These are phyloP conservation scores for Phoma sp. DNA, from an alignment of 2,329 filamentous ascomycete genomes.

Conservation along the genomic window DNA sequence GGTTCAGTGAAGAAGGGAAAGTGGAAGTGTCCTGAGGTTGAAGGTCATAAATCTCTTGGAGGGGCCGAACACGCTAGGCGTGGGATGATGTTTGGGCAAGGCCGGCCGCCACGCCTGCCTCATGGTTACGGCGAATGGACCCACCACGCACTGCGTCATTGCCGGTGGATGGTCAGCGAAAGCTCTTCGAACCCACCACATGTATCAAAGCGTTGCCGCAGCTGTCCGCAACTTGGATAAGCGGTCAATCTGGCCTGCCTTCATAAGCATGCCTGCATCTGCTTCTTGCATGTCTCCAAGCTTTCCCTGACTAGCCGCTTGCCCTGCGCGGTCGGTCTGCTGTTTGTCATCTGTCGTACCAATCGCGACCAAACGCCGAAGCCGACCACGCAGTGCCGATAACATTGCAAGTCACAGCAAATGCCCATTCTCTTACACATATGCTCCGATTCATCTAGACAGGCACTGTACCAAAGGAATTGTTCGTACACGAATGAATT, in stretches of 20 bases:
- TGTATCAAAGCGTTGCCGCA: slow-evolving; percentile 20
- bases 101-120: slow-evolving; percentile 9
- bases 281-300: background rate
- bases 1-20: slow-evolving; percentile 17
- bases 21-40: slow-evolving; percentile 8
- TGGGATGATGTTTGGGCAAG: slow-evolving; percentile 4
- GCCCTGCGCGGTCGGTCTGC: background rate
- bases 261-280: slow-evolving; percentile 1
- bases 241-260: slow-evolving; percentile 8
- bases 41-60: background rate
- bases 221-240: slow-evolving; percentile 13
- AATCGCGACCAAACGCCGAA: slow-evolving; percentile 14
- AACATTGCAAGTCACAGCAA: background rate
- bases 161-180: slow-evolving; percentile 12
- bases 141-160: slow-evolving; percentile 9
- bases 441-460: slow-evolving; percentile 7
- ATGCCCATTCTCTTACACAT: slow-evolving; percentile 16
- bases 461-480: slow-evolving; percentile 10
- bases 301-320: slow-evolving; percentile 2
- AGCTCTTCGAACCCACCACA: slow-evolving; percentile 10
- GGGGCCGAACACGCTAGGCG: background rate
- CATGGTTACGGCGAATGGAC: slow-evolving; percentile 2
- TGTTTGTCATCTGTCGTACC: slow-evolving; percentile 6
- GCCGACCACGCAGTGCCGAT: slow-evolving; percentile 10
- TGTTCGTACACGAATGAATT: slow-evolving; percentile 21